These are phyloP conservation scores for Fusarium mundagurra DNA, from an alignment of 2,329 filamentous ascomycete genomes.

Conservation along the genomic window DNA sequence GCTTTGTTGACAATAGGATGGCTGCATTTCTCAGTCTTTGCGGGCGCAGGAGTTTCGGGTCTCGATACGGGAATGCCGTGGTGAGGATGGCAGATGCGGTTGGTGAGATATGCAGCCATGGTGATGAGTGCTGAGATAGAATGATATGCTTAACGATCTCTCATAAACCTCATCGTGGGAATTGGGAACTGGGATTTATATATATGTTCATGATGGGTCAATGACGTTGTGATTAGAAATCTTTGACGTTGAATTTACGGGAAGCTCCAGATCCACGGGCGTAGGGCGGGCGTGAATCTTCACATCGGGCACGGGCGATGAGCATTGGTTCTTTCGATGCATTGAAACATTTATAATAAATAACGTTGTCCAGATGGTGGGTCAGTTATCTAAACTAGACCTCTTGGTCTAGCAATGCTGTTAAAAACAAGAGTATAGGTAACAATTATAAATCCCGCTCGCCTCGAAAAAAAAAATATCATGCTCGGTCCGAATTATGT, in stretches of 20 bases:
- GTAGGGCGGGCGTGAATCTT: background rate
- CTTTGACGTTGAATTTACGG: background rate
- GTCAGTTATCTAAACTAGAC: constrained; percentile 6
- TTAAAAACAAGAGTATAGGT: background rate
- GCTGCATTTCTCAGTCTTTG: constrained; percentile 36
- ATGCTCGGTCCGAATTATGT: constrained; percentile 1
- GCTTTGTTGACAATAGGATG: constrained; percentile 38
- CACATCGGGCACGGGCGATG: background rate
- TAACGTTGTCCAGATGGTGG: constrained; percentile 19
- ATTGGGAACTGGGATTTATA: background rate
- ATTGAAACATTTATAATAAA: constrained; percentile 21
- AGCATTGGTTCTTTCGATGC: background rate
- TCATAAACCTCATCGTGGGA: background rate
- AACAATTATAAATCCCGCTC: constrained; percentile 15
- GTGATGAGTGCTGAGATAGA: background rate
- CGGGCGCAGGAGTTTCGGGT: constrained; percentile 33
- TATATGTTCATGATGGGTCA: background rate
- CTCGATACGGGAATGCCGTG: constrained; percentile 42
- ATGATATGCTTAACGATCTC: background rate
- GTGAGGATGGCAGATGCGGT: constrained; percentile 41
- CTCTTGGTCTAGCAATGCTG: background rate
- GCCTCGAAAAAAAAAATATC: constrained; percentile 2
- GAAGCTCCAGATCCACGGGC: background rate
- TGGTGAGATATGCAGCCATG: constrained; percentile 44
- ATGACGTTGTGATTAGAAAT: constrained; percentile 34